phyloP scores from a whole-genome alignment of 225 moss, liverwort and hornwort species.

The Takakia lepidozioides region DNA sequence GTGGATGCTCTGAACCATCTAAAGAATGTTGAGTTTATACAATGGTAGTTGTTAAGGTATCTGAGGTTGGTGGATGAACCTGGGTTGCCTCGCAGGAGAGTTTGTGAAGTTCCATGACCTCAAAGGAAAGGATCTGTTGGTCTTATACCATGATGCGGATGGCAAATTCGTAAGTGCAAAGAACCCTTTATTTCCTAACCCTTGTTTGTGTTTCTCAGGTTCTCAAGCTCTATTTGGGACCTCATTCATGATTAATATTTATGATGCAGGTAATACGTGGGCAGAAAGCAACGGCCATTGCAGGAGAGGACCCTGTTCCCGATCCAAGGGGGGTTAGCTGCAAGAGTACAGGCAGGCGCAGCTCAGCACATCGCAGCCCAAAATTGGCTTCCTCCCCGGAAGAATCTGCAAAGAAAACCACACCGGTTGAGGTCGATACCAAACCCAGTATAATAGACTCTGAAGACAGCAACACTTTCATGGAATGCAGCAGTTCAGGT shows the following conservation, averaged over 20 bases:
- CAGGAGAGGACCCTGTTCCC: conserved; percentile 2
- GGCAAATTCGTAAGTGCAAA: conserved; percentile 36
- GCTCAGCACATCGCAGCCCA: no score
- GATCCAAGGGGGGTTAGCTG: conserved; percentile 5
- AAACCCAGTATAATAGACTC: neutral
- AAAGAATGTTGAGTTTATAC: neutral
- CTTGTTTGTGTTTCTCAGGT: neutral
- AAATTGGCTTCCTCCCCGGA: no score
- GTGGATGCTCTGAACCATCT: neutral
- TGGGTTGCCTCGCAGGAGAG: conserved; percentile 34
- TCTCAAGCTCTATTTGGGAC: neutral
- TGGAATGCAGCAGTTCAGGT: neutral
- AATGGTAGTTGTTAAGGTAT: no score
- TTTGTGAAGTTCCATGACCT: conserved; percentile 67
- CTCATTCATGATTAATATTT: neutral
- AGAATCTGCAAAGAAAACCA: conserved; percentile 1
- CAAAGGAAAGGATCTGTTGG: conserved; percentile 68
- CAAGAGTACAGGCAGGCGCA: conserved; percentile 17
- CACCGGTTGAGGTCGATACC: neutral
- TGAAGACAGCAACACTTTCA: neutral
- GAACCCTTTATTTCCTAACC: neutral
- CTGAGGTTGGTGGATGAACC: neutral
- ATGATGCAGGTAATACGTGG: conserved; percentile 33
- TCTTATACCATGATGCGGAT: conserved; percentile 37
- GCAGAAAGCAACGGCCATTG: conserved; percentile 14